Conservation (phyloP, 2,329 filamentous ascomycete genomes). For the Esteya vermicola region DNA sequence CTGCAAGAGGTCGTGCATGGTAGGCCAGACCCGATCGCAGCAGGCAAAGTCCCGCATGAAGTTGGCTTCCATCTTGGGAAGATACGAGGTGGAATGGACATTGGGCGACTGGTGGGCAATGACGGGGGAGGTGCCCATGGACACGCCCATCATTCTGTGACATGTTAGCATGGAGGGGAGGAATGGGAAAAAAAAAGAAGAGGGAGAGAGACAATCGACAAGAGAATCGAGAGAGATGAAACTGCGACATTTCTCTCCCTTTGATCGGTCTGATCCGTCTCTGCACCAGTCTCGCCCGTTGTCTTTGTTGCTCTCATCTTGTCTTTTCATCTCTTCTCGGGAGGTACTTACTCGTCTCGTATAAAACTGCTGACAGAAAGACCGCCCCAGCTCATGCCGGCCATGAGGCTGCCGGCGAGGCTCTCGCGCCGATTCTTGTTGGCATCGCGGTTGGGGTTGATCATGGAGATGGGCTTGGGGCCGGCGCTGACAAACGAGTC, state of each 20-base stretch:
- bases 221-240: background rate
- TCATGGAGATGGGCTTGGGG: constrained; percentile 53
- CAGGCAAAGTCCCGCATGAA: constrained; percentile 97
- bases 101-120: constrained; percentile 74
- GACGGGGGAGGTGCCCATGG: constrained; percentile 74
- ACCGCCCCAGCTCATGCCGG: constrained; percentile 93
- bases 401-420: constrained; percentile 51
- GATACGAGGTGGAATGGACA: constrained; percentile 90
- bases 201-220: background rate
- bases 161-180: background rate
- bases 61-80: constrained; percentile 90
- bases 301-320: too few relatives aligned
- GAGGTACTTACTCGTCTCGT: constrained; percentile 77
- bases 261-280: too few relatives aligned
- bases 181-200: background rate
- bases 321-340: too few relatives aligned
- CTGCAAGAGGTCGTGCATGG: constrained; percentile 85
- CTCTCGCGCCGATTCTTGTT: constrained; percentile 46
- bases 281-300: too few relatives aligned
- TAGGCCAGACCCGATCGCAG: constrained; percentile 78
- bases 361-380: constrained; percentile 95
- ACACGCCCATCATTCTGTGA: constrained; percentile 72
- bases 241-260: too few relatives aligned
- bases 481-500: constrained; percentile 53
- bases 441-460: constrained; percentile 47